Evolutionary conservation across 208 protist genomes (phyloP).

Genomic region (Porcisia hertigi): DNA sequence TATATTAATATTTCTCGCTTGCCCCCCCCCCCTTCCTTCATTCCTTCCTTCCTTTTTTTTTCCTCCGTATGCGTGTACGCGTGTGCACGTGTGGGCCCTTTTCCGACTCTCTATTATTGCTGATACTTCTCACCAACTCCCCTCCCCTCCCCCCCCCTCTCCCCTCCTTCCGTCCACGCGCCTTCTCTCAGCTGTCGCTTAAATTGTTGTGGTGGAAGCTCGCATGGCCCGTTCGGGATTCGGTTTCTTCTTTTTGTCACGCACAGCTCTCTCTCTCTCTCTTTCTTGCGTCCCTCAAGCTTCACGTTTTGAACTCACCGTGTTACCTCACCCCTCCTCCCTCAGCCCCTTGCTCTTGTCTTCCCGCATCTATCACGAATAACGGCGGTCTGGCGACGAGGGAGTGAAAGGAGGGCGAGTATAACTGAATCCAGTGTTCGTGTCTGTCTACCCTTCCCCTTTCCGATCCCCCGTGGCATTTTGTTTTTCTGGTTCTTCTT

Average conservation of each 20-base stretch:
- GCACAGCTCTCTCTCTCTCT: not conserved
- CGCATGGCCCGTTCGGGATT: not conserved
- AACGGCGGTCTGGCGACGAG: not conserved
- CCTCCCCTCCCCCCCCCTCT: not conserved
- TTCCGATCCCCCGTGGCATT: not conserved
- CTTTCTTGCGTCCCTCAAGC: not conserved
- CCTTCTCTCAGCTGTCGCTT: not conserved
- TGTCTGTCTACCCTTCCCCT: not conserved
- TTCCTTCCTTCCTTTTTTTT: not conserved
- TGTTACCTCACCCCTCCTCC: conserved; percentile 9
- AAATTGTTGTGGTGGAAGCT: not conserved
- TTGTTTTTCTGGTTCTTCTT: not conserved
- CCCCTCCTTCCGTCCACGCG: not conserved
- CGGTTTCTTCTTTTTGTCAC: not conserved
- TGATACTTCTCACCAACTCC: conserved; percentile 4
- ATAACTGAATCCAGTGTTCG: not conserved
- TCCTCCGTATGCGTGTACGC: conserved; percentile 6
- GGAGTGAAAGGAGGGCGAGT: not conserved
- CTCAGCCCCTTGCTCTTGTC: not conserved
- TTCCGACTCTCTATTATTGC: not conserved
- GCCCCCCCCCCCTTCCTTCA: not conserved
- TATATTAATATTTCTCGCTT: too few relatives aligned
- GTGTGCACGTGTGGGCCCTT: not conserved
- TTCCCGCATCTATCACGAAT: not conserved
- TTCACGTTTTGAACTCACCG: not conserved